phyloP scores from a whole-genome alignment of 305 asterid species.

The Fraxinus baroniana region DNA sequence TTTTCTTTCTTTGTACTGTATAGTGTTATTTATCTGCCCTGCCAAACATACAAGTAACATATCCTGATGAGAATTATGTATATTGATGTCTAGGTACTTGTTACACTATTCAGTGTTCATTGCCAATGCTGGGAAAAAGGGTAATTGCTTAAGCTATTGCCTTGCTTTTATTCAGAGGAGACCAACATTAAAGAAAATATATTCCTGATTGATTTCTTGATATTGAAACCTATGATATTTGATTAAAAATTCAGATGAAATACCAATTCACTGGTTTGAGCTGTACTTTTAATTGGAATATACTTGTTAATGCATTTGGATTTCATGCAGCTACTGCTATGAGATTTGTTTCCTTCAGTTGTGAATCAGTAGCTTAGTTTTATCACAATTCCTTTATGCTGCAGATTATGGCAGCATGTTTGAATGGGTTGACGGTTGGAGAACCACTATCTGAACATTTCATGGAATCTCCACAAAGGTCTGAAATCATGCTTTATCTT shows the following conservation, averaged over 20 bases:
- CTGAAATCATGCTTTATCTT: too few relatives aligned
- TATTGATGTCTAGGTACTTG: slow-evolving; percentile 1
- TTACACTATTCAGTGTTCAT: neutral
- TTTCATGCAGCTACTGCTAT: neutral
- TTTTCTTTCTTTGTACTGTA: neutral
- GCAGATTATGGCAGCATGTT: too few relatives aligned
- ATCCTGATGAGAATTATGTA: neutral
- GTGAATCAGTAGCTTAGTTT: slow-evolving; percentile 9
- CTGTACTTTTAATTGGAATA: neutral
- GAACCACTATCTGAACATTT: too few relatives aligned
- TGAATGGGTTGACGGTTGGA: too few relatives aligned
- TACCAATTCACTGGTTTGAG: neutral
- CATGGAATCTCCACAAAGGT: too few relatives aligned
- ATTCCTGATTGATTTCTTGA: neutral
- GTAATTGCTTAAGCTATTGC: neutral
- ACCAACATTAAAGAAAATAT: neutral
- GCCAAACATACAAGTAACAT: neutral
- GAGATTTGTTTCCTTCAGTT: neutral
- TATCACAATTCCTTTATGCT: neutral
- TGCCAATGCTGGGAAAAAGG: too few relatives aligned
- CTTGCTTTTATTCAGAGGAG: neutral
- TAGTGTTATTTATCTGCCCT: neutral
- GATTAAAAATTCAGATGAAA: neutral
- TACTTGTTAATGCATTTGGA: neutral
- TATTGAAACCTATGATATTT: neutral